phyloP scores from a whole-genome alignment of 2,329 filamentous ascomycete genomes.

The Cordyceps tenuipes region DNA sequence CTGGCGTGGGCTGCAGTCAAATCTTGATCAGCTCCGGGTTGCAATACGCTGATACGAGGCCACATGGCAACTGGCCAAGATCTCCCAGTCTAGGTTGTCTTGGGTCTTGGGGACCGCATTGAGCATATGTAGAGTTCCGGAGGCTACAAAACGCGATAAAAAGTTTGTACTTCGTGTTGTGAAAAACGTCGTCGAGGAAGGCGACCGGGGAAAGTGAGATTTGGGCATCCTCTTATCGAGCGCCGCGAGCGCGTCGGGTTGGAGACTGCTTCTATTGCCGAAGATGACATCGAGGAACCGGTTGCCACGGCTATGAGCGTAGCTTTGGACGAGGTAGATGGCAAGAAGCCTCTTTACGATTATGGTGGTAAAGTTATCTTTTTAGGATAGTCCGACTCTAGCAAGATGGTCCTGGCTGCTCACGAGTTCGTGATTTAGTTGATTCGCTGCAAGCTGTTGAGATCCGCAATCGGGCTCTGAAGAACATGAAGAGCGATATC shows the following conservation, averaged over 20 bases:
- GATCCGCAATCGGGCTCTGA: not conserved
- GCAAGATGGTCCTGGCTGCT: not conserved
- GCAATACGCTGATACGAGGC: no score
- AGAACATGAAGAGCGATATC: not conserved
- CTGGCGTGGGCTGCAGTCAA: no score
- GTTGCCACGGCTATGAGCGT: not conserved
- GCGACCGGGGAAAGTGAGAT: no score
- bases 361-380: not conserved
- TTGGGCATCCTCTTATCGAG: not conserved
- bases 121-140: no score
- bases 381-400: not conserved
- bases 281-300: not conserved
- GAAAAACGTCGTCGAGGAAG: no score
- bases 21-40: no score
- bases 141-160: no score
- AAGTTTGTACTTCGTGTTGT: no score
- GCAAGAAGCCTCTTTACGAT: not conserved
- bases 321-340: not conserved
- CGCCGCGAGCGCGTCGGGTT: not conserved
- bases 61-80: no score
- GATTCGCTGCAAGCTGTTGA: not conserved
- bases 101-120: no score
- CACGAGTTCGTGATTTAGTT: not conserved
- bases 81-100: no score
- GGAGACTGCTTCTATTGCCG: not conserved